These are phyloP conservation scores for Moesziomyces sp. DNA, from an alignment of 1,284 basidiomycete species.

Conservation along the genomic window DNA sequence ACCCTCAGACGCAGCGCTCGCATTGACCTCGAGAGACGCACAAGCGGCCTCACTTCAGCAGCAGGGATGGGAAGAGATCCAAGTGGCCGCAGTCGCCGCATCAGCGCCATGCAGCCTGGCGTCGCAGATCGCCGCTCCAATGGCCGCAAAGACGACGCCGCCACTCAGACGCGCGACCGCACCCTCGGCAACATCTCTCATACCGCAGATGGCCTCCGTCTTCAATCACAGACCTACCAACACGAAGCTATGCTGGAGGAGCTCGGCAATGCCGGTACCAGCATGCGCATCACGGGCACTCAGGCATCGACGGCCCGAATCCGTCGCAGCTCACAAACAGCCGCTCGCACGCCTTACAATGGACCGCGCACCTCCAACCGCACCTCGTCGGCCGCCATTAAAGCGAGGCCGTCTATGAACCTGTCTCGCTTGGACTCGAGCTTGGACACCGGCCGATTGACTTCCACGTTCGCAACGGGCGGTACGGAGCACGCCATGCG, in stretches of 20 bases:
- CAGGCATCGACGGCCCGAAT: constrained; percentile 25
- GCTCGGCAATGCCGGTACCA: constrained; percentile 19
- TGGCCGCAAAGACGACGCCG: constrained; percentile 29
- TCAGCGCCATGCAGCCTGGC: constrained; percentile 47
- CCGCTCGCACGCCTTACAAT: constrained; percentile 39
- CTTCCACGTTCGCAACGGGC: constrained; percentile 14
- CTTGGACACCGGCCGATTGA: constrained; percentile 19
- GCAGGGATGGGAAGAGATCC: constrained; percentile 41
- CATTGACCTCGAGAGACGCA: constrained; percentile 37
- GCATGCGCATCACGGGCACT: constrained; percentile 26
- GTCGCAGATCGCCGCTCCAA: constrained; percentile 27
- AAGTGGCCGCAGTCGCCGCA: constrained; percentile 43
- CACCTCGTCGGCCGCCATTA: constrained; percentile 20
- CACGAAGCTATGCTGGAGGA: constrained; percentile 47
- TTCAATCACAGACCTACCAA: constrained; percentile 31
- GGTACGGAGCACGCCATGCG: constrained; percentile 12
- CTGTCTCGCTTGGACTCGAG: constrained; percentile 35
- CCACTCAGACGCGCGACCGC: constrained; percentile 33
- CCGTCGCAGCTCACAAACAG: constrained; percentile 42
- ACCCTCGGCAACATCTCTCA: constrained; percentile 46
- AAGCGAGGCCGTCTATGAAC: constrained; percentile 32
- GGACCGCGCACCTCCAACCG: constrained; percentile 36
- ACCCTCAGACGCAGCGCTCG: constrained; percentile 27
- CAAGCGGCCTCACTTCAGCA: constrained; percentile 26
- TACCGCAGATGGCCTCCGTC: constrained; percentile 44